phyloP scores from a whole-genome alignment of 768 basidiomycete species.

The Psilocybe subaeruginosa region DNA sequence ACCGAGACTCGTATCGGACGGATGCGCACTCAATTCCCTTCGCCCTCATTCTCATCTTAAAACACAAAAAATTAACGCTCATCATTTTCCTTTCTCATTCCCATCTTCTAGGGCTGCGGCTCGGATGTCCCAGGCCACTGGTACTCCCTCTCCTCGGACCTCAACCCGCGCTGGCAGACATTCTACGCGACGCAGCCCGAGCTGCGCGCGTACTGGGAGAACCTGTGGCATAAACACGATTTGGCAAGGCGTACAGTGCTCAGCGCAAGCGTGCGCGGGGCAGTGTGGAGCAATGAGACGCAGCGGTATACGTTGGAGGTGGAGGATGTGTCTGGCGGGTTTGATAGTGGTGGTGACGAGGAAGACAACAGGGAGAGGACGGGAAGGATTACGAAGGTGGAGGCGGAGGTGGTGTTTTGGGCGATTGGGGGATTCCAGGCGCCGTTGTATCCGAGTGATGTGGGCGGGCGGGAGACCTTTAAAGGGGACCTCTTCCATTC shows the following conservation, averaged over 20 bases:
- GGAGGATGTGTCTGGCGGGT: conserved; percentile 26
- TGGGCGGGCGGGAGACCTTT: conserved; percentile 48
- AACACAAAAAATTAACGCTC: not conserved
- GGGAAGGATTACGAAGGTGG: conserved; percentile 34
- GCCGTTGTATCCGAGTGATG: conserved; percentile 46
- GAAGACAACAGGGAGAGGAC: not conserved
- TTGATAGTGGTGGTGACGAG: not conserved
- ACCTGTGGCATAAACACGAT: conserved; percentile 46
- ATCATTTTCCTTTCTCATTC: not conserved
- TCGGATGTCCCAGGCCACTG: conserved; percentile 59
- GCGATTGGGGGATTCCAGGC: conserved; percentile 55
- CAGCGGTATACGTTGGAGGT: conserved; percentile 47
- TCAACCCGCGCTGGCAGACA: conserved; percentile 54
- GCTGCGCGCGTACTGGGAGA: conserved; percentile 52
- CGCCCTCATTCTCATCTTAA: no score
- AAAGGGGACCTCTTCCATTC: conserved; percentile 58
- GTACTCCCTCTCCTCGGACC: conserved; percentile 58
- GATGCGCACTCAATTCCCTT: no score
- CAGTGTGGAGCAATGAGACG: conserved; percentile 47
- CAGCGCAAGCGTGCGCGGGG: conserved; percentile 39
- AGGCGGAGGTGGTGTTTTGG: conserved; percentile 50
- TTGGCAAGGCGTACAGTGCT: conserved; percentile 44
- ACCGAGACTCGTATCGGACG: no score
- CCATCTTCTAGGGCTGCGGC: conserved; percentile 45
- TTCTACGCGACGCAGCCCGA: conserved; percentile 52